phyloP scores from a whole-genome alignment of 2,329 filamentous ascomycete genomes.

The Pseudogymnoascus destructans region DNA sequence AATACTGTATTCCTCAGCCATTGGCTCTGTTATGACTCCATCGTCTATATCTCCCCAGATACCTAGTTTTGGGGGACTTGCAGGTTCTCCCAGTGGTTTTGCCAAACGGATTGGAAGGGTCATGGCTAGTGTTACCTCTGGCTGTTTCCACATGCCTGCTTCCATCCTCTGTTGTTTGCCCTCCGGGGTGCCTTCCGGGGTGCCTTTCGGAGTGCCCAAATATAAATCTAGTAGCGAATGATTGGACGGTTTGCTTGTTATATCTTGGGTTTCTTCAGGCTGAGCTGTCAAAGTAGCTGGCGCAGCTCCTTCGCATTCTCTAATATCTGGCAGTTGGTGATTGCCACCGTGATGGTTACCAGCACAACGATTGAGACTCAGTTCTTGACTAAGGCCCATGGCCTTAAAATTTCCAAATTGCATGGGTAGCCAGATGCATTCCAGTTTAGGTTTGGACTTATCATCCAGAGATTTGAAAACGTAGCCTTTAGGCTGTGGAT shows the following conservation, averaged over 20 bases:
- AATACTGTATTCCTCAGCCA: not conserved
- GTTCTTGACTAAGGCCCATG: not conserved
- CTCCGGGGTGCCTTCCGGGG: not conserved
- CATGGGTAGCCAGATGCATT: slow-evolving; percentile 14
- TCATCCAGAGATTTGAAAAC: slow-evolving; percentile 9
- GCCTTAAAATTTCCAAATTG: not conserved
- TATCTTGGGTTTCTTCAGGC: not conserved
- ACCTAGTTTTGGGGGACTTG: not conserved
- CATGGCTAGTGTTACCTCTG: not conserved
- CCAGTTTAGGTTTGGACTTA: slow-evolving; percentile 11
- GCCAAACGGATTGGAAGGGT: not conserved
- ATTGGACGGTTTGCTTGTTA: not conserved
- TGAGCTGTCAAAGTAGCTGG: not conserved
- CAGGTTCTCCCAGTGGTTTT: not conserved
- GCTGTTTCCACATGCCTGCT: not conserved
- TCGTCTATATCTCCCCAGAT: not conserved
- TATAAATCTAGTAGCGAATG: not conserved
- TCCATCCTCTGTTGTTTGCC: not conserved
- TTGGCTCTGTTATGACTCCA: not conserved
- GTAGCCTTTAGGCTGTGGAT: slow-evolving; percentile 11
- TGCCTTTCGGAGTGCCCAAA: not conserved
- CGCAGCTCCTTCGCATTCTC: not conserved
- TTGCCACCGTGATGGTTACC: not conserved
- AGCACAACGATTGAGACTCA: too few species aligned
- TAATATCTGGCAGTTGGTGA: not conserved